Conservation (phyloP, 257 asterid genomes). For the Scutellaria barbata region DNA sequence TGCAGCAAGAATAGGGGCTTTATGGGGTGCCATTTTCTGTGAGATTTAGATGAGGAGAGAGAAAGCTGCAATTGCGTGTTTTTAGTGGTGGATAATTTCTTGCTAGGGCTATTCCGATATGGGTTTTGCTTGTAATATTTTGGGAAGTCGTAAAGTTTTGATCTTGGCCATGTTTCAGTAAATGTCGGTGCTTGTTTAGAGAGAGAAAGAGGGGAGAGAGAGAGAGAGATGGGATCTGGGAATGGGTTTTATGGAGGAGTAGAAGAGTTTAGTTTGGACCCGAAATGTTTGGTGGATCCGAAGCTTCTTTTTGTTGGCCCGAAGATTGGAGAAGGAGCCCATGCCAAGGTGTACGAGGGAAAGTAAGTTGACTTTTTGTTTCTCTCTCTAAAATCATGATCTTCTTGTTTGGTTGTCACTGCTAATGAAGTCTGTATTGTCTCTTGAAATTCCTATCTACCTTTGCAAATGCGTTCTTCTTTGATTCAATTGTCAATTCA, state of each 20-base stretch:
- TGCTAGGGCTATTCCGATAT: slow-evolving; percentile 26
- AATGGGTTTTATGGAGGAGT: slow-evolving; percentile 60
- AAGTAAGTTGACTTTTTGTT: slow-evolving; percentile 72
- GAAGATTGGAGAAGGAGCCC: slow-evolving; percentile 97
- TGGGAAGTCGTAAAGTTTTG: slow-evolving; percentile 30
- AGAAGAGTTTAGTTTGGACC: slow-evolving; percentile 68
- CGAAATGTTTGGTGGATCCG: slow-evolving; percentile 88
- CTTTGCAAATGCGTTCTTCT: background rate
- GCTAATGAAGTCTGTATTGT: too few relatives aligned
- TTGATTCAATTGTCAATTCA: background rate
- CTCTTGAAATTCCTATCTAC: background rate
- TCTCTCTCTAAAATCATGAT: slow-evolving; percentile 35
- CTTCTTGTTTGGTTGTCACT: slow-evolving; percentile 13
- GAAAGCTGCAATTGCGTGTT: background rate
- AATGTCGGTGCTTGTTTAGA: slow-evolving; percentile 28
- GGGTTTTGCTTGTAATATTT: slow-evolving; percentile 41
- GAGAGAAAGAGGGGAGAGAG: slow-evolving; percentile 34
- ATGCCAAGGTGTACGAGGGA: slow-evolving; percentile 95
- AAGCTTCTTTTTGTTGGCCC: slow-evolving; percentile 91
- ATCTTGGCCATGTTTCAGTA: slow-evolving; percentile 35
- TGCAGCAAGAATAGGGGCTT: slow-evolving; percentile 27
- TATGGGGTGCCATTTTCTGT: slow-evolving; percentile 28
- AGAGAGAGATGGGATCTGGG: slow-evolving; percentile 65
- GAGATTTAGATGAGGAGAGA: background rate
- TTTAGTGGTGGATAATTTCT: slow-evolving; percentile 12